Percentiles rank a stretch among this genome's conserved stretches.
Evolutionary conservation across 1,284 basidiomycete genomes (phyloP).

Genomic region (Sanghuangporus sanghuang): DNA sequence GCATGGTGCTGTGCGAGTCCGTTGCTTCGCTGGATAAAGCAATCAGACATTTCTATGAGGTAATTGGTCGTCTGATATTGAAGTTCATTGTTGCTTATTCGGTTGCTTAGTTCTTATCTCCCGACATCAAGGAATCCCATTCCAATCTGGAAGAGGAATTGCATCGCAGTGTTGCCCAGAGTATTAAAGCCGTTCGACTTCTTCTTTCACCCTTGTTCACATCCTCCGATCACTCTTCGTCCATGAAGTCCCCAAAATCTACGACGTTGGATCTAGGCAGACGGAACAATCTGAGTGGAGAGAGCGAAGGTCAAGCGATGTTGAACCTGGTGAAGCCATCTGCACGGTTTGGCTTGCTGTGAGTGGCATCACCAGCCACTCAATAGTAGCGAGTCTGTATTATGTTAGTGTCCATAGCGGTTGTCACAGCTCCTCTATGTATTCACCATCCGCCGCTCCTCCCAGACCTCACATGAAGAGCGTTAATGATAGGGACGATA

Average conservation of each 20-base stretch:
- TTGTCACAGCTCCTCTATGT: not conserved
- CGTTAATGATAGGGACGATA: not conserved
- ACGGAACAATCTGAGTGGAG: constrained; percentile 22
- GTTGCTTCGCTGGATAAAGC: constrained; percentile 2
- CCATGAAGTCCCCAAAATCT: constrained; percentile 15
- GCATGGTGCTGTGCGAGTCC: not conserved
- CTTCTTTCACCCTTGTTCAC: constrained; percentile 33
- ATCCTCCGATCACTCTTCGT: constrained; percentile 20
- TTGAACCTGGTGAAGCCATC: constrained; percentile 40
- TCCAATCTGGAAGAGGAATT: not conserved
- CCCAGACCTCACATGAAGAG: constrained; percentile 8
- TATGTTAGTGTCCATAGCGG: not conserved
- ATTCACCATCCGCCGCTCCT: constrained; percentile 1
- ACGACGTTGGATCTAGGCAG: constrained; percentile 1
- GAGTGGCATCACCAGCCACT: constrained; percentile 29
- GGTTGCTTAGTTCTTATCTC: not conserved
- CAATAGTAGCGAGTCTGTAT: constrained; percentile 21
- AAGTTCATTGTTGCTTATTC: not conserved
- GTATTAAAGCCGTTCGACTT: constrained; percentile 28
- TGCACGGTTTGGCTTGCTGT: constrained; percentile 38
- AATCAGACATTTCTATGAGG: not conserved
- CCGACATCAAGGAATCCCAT: not conserved
- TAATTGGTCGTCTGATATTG: not conserved
- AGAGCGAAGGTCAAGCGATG: constrained; percentile 32
- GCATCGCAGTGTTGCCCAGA: constrained; percentile 20